Evolutionary conservation across 345 rosid genomes (phyloP), one percentile per base, ranked within the genome.

Genomic region (Citrus cavaleriei): DNA sequence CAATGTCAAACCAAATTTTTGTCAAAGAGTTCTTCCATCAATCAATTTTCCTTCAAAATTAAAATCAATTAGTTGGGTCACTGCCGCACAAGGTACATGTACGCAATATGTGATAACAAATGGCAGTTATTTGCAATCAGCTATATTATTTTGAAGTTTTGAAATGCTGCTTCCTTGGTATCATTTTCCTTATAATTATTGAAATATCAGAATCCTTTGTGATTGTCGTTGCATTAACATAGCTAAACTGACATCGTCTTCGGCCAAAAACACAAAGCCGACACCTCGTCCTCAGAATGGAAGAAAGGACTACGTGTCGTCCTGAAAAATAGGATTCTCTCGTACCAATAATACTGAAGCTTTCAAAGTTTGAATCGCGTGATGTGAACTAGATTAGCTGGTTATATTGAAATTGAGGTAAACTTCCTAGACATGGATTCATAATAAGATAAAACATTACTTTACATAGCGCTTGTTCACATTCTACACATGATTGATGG

Each of bases 401-500:
- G 12, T 25, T 22, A 57, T 19, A 57, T 59, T 59, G 27, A 59
- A 9, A 22, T 6, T 10, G 62, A 59, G 62, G 62, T 28, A 59
- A 81, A 83, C 79, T 85, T 79, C 81, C 83, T 68, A 75, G 72
- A 68, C 62, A 46, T 51, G 19, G 77, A 76, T 76, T 64, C 58
- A 74, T 68, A 63, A 46, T 73, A 73, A 63, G 80, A 72, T 46
- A 30, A 62, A 73, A 54, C 80, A 77, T 74, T 68, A 68, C 83
- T 83, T 85, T 87, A 85, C 88, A 83, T 18, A 30, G 74, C 81
- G 83, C 81, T 73, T 38, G 55, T 77, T 70, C 21, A 73, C 75
- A 76, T 81, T 57, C 76, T 71, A 77, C 74, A 75, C 63, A 42
- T 30, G 67, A 66, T 51, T 32, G 37, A 42, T 46, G 49, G 70